Conservation (phyloP, 2,329 filamentous ascomycete species). For the Aspergillus neotritici region DNA sequence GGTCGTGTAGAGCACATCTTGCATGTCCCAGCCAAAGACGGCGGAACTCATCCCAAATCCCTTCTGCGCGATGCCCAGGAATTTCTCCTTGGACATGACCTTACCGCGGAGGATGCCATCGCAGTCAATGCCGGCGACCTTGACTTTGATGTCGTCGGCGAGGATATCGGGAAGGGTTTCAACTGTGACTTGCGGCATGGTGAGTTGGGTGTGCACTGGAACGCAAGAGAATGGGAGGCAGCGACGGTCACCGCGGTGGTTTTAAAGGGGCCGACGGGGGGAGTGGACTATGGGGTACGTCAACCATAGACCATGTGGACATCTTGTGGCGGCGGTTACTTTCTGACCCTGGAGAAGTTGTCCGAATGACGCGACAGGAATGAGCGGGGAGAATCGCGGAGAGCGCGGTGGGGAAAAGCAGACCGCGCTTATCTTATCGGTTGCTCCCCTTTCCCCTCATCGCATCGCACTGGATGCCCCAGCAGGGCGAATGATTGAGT, state of each 20-base stretch:
- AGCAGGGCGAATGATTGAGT: not conserved
- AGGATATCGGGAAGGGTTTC: slow-evolving; percentile 62
- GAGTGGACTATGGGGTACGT: too few species aligned
- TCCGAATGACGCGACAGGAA: not conserved
- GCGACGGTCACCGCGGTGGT: too few species aligned
- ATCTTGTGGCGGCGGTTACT: too few species aligned
- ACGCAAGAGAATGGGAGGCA: not conserved
- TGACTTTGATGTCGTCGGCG: slow-evolving; percentile 67
- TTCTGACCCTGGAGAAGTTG: too few species aligned
- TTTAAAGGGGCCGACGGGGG: too few species aligned
- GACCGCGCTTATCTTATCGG: slow-evolving; percentile 14
- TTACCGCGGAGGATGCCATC: slow-evolving; percentile 84
- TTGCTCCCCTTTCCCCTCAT: too few species aligned
- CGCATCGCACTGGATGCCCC: too few species aligned
- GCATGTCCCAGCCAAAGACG: slow-evolving; percentile 95
- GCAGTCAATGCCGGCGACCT: slow-evolving; percentile 78
- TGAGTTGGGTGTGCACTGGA: not conserved
- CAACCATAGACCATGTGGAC: too few species aligned
- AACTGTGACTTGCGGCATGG: slow-evolving; percentile 42
- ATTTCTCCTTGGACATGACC: slow-evolving; percentile 86
- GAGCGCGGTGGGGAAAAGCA: slow-evolving; percentile 10
- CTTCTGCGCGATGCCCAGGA: slow-evolving; percentile 67
- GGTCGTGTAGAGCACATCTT: slow-evolving; percentile 69
- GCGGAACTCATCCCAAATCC: slow-evolving; percentile 92
- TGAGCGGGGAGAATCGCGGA: not conserved